Percentiles rank a stretch among this genome's conserved stretches.
These are phyloP conservation scores for Fonsecaea nubica DNA, from an alignment of 2,329 filamentous ascomycete species.

Conservation along the genomic window DNA sequence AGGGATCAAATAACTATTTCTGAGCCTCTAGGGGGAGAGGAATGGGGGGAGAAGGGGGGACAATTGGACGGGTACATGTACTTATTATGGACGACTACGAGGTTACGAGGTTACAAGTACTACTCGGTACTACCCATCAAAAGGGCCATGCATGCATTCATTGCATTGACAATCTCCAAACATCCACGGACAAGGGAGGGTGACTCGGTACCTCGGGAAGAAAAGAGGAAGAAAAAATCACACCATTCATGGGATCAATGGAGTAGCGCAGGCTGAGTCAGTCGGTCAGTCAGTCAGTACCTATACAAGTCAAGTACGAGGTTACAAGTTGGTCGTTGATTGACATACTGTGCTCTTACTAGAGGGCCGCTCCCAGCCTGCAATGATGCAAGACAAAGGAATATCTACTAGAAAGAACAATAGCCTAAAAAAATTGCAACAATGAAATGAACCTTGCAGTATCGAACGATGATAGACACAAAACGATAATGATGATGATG, in stretches of 20 bases:
- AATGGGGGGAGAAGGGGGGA: too few relatives aligned
- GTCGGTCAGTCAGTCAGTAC: too few relatives aligned
- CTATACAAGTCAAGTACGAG: neutral
- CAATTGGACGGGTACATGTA: too few relatives aligned
- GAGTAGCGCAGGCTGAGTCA: constrained; percentile 3
- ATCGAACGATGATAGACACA: constrained; percentile 2
- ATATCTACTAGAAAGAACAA: neutral
- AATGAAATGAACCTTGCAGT: neutral
- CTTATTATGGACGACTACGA: too few relatives aligned
- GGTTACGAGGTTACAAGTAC: neutral
- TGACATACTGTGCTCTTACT: neutral
- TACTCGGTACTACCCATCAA: neutral
- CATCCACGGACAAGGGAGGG: too few relatives aligned
- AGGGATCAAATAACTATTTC: neutral
- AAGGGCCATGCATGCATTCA: neutral
- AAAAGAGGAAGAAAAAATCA: neutral
- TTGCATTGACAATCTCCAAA: too few relatives aligned
- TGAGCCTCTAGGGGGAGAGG: too few relatives aligned
- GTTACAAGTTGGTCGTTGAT: neutral
- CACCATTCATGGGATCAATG: neutral
- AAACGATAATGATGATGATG: neutral
- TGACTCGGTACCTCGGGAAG: neutral
- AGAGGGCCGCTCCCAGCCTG: neutral
- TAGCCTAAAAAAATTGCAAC: neutral
- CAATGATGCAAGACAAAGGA: neutral